These are phyloP conservation scores for Asclepias syriaca DNA, from an alignment of 257 asterid genomes.

Conservation along the genomic window DNA sequence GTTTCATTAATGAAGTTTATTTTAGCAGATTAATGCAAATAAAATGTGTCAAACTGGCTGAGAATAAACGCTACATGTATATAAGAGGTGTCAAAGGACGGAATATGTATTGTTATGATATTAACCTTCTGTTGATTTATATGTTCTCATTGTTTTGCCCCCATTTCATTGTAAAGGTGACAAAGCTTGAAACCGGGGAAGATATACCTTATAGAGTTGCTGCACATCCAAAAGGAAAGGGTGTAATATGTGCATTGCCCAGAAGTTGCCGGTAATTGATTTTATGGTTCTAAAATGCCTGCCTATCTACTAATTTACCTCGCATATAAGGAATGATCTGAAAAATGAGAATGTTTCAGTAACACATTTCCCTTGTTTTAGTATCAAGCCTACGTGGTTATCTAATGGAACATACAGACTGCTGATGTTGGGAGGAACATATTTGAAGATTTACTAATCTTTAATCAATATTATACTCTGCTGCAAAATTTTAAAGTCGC, in stretches of 20 bases:
- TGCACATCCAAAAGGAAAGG: slow-evolving; percentile 89
- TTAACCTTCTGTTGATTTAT: not conserved
- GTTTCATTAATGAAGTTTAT: not conserved
- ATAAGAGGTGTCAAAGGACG: not conserved
- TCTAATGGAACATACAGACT: not conserved
- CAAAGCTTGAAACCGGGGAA: slow-evolving; percentile 62
- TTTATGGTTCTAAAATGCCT: not conserved
- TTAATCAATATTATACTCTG: not conserved
- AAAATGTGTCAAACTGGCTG: not conserved
- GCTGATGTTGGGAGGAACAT: not conserved
- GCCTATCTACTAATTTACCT: not conserved
- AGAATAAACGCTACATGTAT: no score
- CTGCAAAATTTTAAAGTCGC: not conserved
- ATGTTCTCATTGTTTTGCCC: not conserved
- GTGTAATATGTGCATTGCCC: slow-evolving; percentile 74
- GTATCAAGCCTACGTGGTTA: not conserved
- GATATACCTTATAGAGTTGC: slow-evolving; percentile 89
- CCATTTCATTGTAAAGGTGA: slow-evolving; percentile 36
- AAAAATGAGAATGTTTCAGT: not conserved
- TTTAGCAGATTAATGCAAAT: not conserved
- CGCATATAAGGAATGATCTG: not conserved
- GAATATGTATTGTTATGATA: not conserved
- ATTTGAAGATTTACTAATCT: not conserved
- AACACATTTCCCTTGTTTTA: not conserved
- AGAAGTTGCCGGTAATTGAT: slow-evolving; percentile 63